phyloP scores from a whole-genome alignment of 2,329 filamentous ascomycete genomes.

The Ustulina deusta region DNA sequence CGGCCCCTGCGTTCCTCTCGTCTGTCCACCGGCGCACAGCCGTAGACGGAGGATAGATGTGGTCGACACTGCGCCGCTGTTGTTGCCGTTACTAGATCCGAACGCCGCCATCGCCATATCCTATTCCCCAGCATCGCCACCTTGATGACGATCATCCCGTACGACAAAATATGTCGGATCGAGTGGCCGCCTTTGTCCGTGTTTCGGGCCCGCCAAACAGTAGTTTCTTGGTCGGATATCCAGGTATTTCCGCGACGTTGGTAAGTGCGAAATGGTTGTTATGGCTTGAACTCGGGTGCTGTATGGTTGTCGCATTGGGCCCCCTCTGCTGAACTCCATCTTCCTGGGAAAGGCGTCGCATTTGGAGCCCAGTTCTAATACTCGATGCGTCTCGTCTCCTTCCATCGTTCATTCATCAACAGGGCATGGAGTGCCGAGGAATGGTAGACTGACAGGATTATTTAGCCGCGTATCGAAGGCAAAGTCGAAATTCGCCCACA shows the following conservation, averaged over 20 bases:
- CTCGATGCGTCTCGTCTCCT: neutral
- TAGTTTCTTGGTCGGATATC: conserved; percentile 96
- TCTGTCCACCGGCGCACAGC: conserved; percentile 45
- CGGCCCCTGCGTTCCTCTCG: conserved; percentile 41
- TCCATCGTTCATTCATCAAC: neutral
- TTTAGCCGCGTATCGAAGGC: conserved; percentile 93
- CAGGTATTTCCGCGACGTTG: conserved; percentile 96
- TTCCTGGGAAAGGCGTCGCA: conserved; percentile 27
- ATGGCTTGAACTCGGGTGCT: neutral
- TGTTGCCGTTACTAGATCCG: conserved; percentile 35
- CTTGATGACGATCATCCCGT: conserved; percentile 39
- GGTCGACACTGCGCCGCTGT: conserved; percentile 40
- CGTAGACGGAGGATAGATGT: conserved; percentile 47
- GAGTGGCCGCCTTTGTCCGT: conserved; percentile 86
- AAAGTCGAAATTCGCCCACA: conserved; percentile 95
- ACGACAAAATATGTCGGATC: conserved; percentile 52
- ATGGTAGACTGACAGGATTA: conserved; percentile 25
- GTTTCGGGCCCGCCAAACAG: conserved; percentile 97
- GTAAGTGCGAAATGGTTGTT: conserved; percentile 67
- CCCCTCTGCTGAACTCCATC: conserved; percentile 12
- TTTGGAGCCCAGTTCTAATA: neutral
- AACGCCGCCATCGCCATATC: conserved; percentile 34
- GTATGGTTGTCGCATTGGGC: conserved; percentile 25
- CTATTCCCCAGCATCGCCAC: conserved; percentile 39
- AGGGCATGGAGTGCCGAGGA: neutral